Evolutionary conservation across 805 yeast species (phyloP).

Genomic region (Cyberlindnera euphorbiae): DNA sequence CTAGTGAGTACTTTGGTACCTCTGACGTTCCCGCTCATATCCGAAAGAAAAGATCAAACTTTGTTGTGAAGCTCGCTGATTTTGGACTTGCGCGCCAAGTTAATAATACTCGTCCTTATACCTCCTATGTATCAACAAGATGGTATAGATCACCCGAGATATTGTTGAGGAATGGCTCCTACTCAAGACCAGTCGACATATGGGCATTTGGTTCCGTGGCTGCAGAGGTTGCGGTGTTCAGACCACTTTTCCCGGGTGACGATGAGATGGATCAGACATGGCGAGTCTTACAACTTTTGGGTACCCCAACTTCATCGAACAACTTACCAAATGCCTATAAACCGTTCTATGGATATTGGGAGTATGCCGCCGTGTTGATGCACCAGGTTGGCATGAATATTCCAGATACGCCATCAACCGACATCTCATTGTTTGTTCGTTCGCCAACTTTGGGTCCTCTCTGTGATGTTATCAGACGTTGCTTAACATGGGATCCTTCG

Average conservation of each 20-base stretch:
- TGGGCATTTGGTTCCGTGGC: constrained; percentile 88
- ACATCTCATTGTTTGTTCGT: constrained; percentile 41
- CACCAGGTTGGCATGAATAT: constrained; percentile 49
- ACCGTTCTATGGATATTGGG: constrained; percentile 75
- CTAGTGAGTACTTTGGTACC: constrained; percentile 46
- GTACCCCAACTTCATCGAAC: constrained; percentile 52
- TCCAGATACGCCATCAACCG: constrained; percentile 51
- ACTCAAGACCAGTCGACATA: constrained; percentile 69
- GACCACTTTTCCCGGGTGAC: constrained; percentile 81
- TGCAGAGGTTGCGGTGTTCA: constrained; percentile 62
- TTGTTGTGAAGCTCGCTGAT: constrained; percentile 72
- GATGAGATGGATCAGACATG: constrained; percentile 76
- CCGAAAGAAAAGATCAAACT: constrained; percentile 32
- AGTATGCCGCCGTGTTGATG: constrained; percentile 51
- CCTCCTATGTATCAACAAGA: constrained; percentile 77
- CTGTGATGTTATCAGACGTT: constrained; percentile 38
- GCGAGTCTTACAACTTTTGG: constrained; percentile 62
- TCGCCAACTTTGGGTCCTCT: constrained; percentile 36
- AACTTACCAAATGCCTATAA: constrained; percentile 22
- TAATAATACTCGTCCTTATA: constrained; percentile 49
- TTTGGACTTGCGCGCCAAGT: constrained; percentile 71
- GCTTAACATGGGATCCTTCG: constrained; percentile 78
- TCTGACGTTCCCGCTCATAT: constrained; percentile 20
- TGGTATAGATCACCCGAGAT: constrained; percentile 89
- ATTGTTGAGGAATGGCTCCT: constrained; percentile 53